phyloP scores from a whole-genome alignment of 2,329 filamentous ascomycete genomes.

The Botrytis medusae region DNA sequence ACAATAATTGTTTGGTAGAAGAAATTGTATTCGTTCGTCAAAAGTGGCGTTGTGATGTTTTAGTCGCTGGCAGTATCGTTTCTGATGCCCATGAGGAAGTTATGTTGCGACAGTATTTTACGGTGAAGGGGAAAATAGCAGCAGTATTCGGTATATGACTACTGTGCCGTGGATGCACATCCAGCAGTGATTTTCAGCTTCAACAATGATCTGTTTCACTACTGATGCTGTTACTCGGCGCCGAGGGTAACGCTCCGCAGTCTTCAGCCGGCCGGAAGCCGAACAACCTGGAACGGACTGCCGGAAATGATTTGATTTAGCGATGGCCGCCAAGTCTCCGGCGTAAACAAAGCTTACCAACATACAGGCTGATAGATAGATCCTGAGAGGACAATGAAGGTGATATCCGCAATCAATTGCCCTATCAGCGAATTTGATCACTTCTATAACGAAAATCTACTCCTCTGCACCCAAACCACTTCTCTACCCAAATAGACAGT shows the following conservation, averaged over 20 bases:
- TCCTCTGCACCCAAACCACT: constrained; percentile 5
- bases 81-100: constrained; percentile 4
- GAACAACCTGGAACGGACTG: constrained; percentile 5
- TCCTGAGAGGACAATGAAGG: constrained; percentile 1
- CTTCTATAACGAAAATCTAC: constrained; percentile 6
- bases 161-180: constrained; percentile 4
- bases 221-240: constrained; percentile 5
- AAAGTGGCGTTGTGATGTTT: constrained; percentile 6
- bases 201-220: constrained; percentile 7
- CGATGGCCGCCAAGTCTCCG: not conserved
- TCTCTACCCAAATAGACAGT: constrained; percentile 5
- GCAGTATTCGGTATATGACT: constrained; percentile 5
- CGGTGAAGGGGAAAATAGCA: constrained; percentile 3
- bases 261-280: constrained; percentile 4
- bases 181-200: constrained; percentile 6
- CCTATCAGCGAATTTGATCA: constrained; percentile 1
- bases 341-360: constrained; percentile 5
- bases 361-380: constrained; percentile 6
- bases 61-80: constrained; percentile 6
- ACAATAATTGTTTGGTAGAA: constrained; percentile 7
- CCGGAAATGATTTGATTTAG: constrained; percentile 7
- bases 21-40: constrained; percentile 7
- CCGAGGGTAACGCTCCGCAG: constrained; percentile 3
- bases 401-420: constrained; percentile 5
- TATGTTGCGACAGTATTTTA: constrained; percentile 7